Evolutionary conservation across 179 eudicot species (phyloP).

Genomic region (Actinidia arguta): DNA sequence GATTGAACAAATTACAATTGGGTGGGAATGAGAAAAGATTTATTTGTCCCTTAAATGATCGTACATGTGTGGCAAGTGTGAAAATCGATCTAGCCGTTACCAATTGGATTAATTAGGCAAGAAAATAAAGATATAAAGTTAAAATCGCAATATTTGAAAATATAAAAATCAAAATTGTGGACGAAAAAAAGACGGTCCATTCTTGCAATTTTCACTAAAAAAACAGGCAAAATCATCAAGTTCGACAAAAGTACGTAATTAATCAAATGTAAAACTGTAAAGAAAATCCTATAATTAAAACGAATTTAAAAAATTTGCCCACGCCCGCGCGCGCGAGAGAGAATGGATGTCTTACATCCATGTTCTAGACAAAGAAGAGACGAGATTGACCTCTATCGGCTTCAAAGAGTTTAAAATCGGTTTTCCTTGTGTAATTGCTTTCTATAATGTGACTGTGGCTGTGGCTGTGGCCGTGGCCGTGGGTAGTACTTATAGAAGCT

Average conservation of each 20-base stretch:
- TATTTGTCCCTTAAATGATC: too few relatives aligned
- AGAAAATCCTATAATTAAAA: not conserved
- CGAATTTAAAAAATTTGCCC: not conserved
- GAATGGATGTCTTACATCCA: conserved; percentile 11
- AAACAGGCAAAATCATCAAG: not conserved
- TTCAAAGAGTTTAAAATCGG: not conserved
- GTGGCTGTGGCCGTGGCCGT: not conserved
- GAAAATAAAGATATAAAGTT: too few relatives aligned
- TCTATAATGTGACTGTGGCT: not conserved
- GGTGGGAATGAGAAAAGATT: too few relatives aligned
- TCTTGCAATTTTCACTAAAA: too few relatives aligned
- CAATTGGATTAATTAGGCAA: too few relatives aligned
- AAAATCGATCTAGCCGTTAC: too few relatives aligned
- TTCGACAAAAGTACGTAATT: not conserved
- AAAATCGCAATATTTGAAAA: too few relatives aligned
- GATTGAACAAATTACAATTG: too few relatives aligned
- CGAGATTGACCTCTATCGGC: not conserved
- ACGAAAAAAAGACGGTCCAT: too few relatives aligned
- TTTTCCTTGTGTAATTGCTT: not conserved
- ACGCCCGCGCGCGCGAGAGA: not conserved
- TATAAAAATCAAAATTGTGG: too few relatives aligned
- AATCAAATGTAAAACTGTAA: not conserved
- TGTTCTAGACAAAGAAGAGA: not conserved
- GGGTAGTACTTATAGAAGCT: not conserved
- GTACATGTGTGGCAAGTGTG: too few relatives aligned